Base-by-base conservation (phyloP, 306 rosid genomes). In the Betula pendula region DNA sequence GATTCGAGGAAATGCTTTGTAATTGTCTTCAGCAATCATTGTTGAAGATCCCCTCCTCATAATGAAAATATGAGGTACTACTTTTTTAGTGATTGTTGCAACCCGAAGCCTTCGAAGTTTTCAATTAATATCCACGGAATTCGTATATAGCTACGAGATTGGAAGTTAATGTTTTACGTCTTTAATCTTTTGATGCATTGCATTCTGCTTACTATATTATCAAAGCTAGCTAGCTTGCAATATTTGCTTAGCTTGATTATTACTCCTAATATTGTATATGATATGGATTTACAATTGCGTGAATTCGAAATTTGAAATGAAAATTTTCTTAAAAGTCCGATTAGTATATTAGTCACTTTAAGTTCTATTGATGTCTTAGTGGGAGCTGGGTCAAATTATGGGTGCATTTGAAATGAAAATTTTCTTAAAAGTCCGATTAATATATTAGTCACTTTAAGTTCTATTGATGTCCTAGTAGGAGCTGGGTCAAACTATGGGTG, bases 141-240 rank as follows among this genome's bases (percentile, higher is more conserved):
- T 72, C 1, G 33, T 1, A 29, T 56, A 3, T 15, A 19, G n/a
- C 1, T n/a, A 0, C 12, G 4, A 43, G 33, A 1, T 20, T 20
- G 24, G 43, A 44, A 13, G 48, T n/a, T 8, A 31, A 31, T 15
- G 65, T 53, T 65, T 59, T 77, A 77, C 82, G 80, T 74, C 73
- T n/a, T n/a, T n/a, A n/a, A n/a, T n/a, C n/a, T 82, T 78, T 82
- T 69, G 72, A 82, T 82, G 70, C 82, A 73, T 68, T 78, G 80
- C 55, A 49, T 68, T 20, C 53, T 42, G 69, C 31, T 60, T 22
- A 51, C 1, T 22, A 42, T 5, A 19, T 48, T 71, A 20, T 76
- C 47, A 43, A 27, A 72, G 50, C 33, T 29, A 29, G 33, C 42
- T 81, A 27, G 40, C 42, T 81, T n/a, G 40, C 50, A 75, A 60